Evolutionary conservation across 805 yeast genomes (phyloP).

Genomic region (Starmerella sirachaensis): DNA sequence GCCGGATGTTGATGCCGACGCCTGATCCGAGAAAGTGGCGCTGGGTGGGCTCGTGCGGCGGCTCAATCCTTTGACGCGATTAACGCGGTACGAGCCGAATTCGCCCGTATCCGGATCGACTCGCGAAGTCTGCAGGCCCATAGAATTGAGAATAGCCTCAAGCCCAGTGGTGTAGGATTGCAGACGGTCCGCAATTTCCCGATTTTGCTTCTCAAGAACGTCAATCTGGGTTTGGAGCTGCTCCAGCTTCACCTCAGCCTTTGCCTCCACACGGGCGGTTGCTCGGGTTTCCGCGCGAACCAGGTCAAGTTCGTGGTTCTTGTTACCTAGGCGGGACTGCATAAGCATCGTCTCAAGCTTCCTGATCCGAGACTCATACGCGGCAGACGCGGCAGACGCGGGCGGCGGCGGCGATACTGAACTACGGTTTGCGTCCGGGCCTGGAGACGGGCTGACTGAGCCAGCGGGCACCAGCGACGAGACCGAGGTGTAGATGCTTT

Average conservation of each 20-base stretch:
- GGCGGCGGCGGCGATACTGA: not conserved
- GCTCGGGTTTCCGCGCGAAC: constrained; percentile 18
- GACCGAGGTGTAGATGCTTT: constrained; percentile 15
- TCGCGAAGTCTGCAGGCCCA: constrained; percentile 52
- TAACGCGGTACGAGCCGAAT: constrained; percentile 25
- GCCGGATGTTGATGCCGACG: not conserved
- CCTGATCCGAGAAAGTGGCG: not conserved
- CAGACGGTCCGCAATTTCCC: constrained; percentile 8
- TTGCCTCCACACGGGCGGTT: constrained; percentile 17
- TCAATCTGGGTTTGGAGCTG: constrained; percentile 10
- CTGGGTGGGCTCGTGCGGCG: constrained; percentile 5
- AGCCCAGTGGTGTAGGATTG: constrained; percentile 25
- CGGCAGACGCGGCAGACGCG: constrained; percentile 1
- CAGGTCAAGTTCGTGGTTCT: constrained; percentile 15
- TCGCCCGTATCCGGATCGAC: constrained; percentile 13
- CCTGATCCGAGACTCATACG: constrained; percentile 59
- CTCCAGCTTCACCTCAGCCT: constrained; percentile 11
- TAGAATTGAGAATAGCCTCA: constrained; percentile 54
- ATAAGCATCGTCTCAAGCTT: constrained; percentile 34
- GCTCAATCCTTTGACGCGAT: constrained; percentile 47
- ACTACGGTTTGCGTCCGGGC: not conserved
- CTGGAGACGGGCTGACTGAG: not conserved
- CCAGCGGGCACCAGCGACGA: constrained; percentile 7
- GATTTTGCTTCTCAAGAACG: constrained; percentile 11
- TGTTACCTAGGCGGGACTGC: constrained; percentile 14